Conservation (phyloP, 139 green algal genomes). For the Deuterostichococcus epilithicus region DNA sequence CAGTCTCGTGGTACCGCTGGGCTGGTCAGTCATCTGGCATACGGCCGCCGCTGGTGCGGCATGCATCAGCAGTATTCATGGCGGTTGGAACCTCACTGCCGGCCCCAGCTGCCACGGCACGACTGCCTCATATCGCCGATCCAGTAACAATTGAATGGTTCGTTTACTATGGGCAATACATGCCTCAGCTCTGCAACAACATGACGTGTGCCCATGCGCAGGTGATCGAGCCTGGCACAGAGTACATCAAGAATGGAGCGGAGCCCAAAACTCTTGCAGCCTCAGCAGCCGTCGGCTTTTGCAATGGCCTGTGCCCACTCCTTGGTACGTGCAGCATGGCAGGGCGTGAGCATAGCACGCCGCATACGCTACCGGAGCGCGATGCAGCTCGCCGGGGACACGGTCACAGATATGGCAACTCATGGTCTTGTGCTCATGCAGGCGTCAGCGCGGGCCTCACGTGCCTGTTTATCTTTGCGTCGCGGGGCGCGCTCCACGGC, state of each 20-base stretch:
- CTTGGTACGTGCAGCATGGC: constrained; percentile 10
- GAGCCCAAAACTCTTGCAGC: constrained; percentile 10
- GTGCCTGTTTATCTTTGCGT: neutral
- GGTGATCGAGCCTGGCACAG: constrained; percentile 11
- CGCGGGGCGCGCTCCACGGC: neutral
- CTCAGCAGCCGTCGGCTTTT: constrained; percentile 13
- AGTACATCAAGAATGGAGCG: constrained; percentile 12
- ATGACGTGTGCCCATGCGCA: too few relatives aligned
- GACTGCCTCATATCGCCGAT: neutral
- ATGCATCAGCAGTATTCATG: neutral
- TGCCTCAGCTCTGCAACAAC: too few relatives aligned
- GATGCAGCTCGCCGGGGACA: too few relatives aligned
- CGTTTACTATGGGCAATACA: neutral
- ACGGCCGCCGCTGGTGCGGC: neutral
- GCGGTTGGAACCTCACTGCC: neutral
- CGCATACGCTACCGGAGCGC: too few relatives aligned
- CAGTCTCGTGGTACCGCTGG: too few relatives aligned
- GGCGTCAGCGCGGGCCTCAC: constrained; percentile 5
- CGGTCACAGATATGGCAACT: too few relatives aligned
- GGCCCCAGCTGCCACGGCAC: neutral
- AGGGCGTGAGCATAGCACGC: too few relatives aligned
- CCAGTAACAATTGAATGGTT: neutral
- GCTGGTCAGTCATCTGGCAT: too few relatives aligned
- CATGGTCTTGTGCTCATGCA: neutral
- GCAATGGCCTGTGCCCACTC: constrained; percentile 14